Conservation (phyloP, 352 stramenopile genomes). For the Sclerospora graminicola region DNA sequence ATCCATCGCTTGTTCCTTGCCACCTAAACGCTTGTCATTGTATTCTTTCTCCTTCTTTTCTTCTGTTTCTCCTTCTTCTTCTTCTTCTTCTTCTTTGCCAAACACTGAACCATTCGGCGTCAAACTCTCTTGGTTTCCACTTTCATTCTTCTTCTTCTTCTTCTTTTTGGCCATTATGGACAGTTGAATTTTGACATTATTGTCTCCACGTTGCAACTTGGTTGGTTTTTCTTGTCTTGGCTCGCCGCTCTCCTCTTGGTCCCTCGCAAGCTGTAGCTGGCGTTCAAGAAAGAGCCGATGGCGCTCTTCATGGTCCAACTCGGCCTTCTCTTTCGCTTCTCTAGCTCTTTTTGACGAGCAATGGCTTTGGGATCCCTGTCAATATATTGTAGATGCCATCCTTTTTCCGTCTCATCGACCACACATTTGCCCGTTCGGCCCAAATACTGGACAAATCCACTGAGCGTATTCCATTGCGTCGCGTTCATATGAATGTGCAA, state of each 20-base stretch:
- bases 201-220: slow-evolving; percentile 47
- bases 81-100: background rate
- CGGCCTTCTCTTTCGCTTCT: slow-evolving; percentile 83
- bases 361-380: slow-evolving; percentile 89
- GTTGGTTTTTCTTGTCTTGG: slow-evolving; percentile 40
- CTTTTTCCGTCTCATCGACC: slow-evolving; percentile 98
- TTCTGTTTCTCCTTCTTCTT: background rate
- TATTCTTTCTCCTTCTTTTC: background rate
- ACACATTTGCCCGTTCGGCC: slow-evolving; percentile 93
- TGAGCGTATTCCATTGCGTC: slow-evolving; percentile 96
- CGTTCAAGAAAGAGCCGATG: slow-evolving; percentile 65
- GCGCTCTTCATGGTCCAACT: slow-evolving; percentile 86
- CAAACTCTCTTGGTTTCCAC: slow-evolving; percentile 16
- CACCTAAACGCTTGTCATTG: background rate
- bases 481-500: slow-evolving; percentile 99
- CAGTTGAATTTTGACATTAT: slow-evolving; percentile 36
- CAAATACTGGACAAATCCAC: slow-evolving; percentile 97
- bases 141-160: background rate
- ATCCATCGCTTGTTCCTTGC: slow-evolving; percentile 26
- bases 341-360: slow-evolving; percentile 78
- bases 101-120: background rate
- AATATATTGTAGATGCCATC: slow-evolving; percentile 96
- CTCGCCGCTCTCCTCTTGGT: slow-evolving; percentile 19
- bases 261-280: slow-evolving; percentile 57
- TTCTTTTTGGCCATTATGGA: slow-evolving; percentile 8